Base-by-base conservation (phyloP, 177 flowering plant genomes). In the Vitis hybrid region DNA sequence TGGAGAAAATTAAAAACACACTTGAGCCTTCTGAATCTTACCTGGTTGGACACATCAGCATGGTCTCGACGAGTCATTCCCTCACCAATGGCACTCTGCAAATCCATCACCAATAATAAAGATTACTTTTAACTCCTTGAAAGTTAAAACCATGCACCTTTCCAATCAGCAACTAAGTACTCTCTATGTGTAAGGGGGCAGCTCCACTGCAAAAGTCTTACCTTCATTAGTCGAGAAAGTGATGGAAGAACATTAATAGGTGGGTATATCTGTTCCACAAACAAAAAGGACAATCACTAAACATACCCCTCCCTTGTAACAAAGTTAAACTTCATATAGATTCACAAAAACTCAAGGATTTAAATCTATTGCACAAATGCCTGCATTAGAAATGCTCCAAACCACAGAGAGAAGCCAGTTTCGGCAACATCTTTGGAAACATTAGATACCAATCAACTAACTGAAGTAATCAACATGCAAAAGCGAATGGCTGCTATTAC, bases 21-120 rank as follows among this genome's bases (percentile, higher is more conserved):
- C 9, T 41, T 41, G 1, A 41, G 46, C 46, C 46, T 41, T 4
- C 48, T 12, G 32, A 62, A 65, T 7, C 65, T 56, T 11, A 90
- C 99, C 99, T 93, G 99, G 79, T 95, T 95, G 67, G 99, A 95
- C 49, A 95, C 98, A 82, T 95, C 99, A 69, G 99, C 71, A 80
- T 95, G 99, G 70, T 95, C 99, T 73, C 88, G 78, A 20, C 99
- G 94, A 72, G 99, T 95, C 98, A 95, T 95, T 15, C 97, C 97
- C 81, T 95, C 99, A 63, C 98, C 98, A 78, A 95, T 95, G 62
- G 99, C 99, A 90, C 99, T 95, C 99, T 95, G 84, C 70, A 79
- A 68, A 4, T 8, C 9, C 46, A 41, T 41, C 46, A 41, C 46
- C 7, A 41, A 41, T 41, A 41, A 41, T 41, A 41, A 8, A 41